phyloP scores from a whole-genome alignment of 345 rosid species.

The Citrus medica region DNA sequence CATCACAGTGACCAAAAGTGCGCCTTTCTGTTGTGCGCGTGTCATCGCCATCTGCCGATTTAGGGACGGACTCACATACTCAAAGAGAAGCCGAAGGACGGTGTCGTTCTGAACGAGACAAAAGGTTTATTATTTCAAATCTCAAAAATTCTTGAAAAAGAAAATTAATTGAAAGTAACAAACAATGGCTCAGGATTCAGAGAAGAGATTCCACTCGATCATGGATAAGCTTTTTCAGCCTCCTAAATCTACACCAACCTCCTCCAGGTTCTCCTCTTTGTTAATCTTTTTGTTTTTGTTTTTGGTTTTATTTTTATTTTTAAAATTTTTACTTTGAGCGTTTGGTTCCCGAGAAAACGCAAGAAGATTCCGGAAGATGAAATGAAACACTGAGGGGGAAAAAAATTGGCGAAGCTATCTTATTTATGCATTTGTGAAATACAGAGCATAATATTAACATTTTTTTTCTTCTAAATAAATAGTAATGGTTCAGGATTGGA shows the following conservation, averaged over 20 bases:
- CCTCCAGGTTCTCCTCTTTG: slow-evolving; percentile 41
- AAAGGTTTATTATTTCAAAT: no score
- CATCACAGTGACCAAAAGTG: background rate
- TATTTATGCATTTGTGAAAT: background rate
- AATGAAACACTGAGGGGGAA: background rate
- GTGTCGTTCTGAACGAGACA: background rate
- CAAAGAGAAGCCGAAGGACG: background rate
- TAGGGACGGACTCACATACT: background rate
- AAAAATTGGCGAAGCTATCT: background rate
- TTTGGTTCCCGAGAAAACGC: background rate
- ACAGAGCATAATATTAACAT: no score
- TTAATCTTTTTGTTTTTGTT: background rate
- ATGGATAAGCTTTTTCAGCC: slow-evolving; percentile 80
- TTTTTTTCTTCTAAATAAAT: background rate
- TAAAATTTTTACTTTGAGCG: background rate
- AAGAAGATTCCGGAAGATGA: background rate
- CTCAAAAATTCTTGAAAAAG: no score
- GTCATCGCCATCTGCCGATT: background rate
- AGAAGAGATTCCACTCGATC: slow-evolving; percentile 79
- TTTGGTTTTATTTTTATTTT: background rate
- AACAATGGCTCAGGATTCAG: slow-evolving; percentile 64
- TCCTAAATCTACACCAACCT: slow-evolving; percentile 35
- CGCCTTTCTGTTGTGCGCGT: background rate
- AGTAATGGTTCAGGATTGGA: slow-evolving; percentile 40
- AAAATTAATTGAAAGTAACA: background rate